Evolutionary conservation across 2,329 filamentous ascomycete species (phyloP).

Genomic region (Botryotinia calthae): DNA sequence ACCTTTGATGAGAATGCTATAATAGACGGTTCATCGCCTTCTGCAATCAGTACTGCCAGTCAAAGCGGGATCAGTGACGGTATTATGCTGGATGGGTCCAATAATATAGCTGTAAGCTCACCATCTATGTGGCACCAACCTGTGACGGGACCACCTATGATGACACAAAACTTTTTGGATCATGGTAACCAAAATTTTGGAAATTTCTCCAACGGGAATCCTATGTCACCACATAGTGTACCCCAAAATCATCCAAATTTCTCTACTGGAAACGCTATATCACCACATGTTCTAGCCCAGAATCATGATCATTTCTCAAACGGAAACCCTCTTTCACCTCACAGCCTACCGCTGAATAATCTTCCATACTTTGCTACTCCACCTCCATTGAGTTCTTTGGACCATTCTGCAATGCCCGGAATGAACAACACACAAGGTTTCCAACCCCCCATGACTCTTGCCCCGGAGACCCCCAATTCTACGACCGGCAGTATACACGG

Average conservation of each 20-base stretch:
- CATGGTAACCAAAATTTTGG: conserved; percentile 71
- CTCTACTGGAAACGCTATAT: conserved; percentile 67
- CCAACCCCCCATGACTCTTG: conserved; percentile 65
- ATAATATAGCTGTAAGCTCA: conserved; percentile 55
- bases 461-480: conserved; percentile 71
- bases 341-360: conserved; percentile 68
- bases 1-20: conserved; percentile 76
- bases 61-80: conserved; percentile 83
- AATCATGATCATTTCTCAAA: conserved; percentile 76
- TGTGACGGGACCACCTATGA: conserved; percentile 66
- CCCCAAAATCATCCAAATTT: conserved; percentile 57
- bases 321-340: conserved; percentile 59
- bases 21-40: conserved; percentile 90
- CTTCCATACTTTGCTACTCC: conserved; percentile 79
- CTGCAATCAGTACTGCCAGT: conserved; percentile 91
- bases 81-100: conserved; percentile 80
- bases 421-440: conserved; percentile 55
- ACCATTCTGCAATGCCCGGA: conserved; percentile 67
- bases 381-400: conserved; percentile 72
- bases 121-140: conserved; percentile 67
- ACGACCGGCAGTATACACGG: conserved; percentile 58
- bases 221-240: conserved; percentile 59
- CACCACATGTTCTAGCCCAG: conserved; percentile 51
- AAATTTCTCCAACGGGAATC: conserved; percentile 69
- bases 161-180: conserved; percentile 67